Percentiles rank a stretch among this genome's conserved stretches.
Evolutionary conservation across 176 grass and related monocot genomes (phyloP).

Genomic region (Otatea glauca): DNA sequence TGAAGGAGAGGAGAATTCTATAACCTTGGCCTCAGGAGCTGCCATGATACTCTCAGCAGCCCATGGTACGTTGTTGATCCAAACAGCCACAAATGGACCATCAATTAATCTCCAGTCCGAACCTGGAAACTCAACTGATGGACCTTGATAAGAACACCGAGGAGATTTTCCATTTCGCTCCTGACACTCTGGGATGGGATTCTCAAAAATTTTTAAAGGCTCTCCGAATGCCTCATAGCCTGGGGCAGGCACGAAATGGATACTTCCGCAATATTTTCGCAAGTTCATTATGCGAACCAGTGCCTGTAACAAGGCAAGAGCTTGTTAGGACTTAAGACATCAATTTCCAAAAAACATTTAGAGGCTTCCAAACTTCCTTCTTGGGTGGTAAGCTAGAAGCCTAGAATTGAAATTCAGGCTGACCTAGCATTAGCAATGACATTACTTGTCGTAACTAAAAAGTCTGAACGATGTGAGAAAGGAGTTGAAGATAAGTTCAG

Average conservation of each 20-base stretch:
- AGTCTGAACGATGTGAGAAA: constrained; percentile 8
- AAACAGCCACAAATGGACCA: constrained; percentile 79
- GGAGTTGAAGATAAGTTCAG: background rate
- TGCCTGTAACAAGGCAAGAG: constrained; percentile 48
- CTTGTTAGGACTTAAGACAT: too few relatives aligned
- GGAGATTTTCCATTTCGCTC: constrained; percentile 35
- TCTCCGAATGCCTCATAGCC: constrained; percentile 78
- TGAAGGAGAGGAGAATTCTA: background rate
- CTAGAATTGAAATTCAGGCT: background rate
- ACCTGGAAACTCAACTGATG: constrained; percentile 38
- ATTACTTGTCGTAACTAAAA: background rate
- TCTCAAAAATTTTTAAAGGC: constrained; percentile 48
- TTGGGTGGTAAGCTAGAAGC: background rate
- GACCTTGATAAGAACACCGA: constrained; percentile 55
- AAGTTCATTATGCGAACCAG: constrained; percentile 71
- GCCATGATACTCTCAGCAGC: constrained; percentile 61
- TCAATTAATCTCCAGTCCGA: constrained; percentile 67
- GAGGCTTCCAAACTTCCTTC: background rate
- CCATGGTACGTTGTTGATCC: constrained; percentile 80
- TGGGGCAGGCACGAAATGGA: constrained; percentile 72
- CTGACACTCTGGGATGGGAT: background rate
- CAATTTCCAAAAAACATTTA: background rate
- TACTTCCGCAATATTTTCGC: constrained; percentile 61
- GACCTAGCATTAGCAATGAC: background rate
- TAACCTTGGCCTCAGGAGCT: constrained; percentile 79